Evolutionary conservation across 345 rosid genomes (phyloP), one percentile per base, ranked within the genome.

Genomic region (Salix koriyanagi): DNA sequence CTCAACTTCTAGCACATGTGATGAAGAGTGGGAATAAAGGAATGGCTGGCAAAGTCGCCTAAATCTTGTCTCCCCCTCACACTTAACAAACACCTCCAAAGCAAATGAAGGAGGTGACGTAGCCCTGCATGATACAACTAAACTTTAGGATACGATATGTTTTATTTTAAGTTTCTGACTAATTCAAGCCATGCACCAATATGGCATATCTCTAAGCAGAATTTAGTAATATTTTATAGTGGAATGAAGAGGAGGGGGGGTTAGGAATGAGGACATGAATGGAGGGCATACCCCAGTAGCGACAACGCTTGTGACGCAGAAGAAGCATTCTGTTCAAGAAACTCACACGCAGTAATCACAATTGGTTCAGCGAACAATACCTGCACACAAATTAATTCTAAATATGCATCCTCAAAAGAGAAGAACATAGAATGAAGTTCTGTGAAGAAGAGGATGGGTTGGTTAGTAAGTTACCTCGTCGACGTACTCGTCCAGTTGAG

Each of bases 101-200:
- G 99, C 99, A 90, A 96, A 96, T 39, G 99, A 96, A 74, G 97
- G 98, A 69, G 99, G 99, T 65, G 91, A 92, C 71, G 99, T 96
- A 10, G 97, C 99, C 89, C 99, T 96, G 85, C 64, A 72, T 13
- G 73, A 85, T n/a, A 71, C 54, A 15, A 4, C 54, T 48, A 48
- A 19, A 16, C 54, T 48, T 48, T 5, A 48, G 19, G 54, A 48
- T 48, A 48, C 18, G 54, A 48, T 48, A 4, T 48, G 54, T 48
- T 48, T 19, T 5, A 15, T 48, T 48, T 48, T 48, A 48, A 48
- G 21, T 19, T 48, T 48, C 54, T 48, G 21, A 48, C 13, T 41
- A 41, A 41, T 41, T 41, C 44, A 10, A 41, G 13, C 13, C 13
- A 41, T 41, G 44, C 13, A 41, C 44, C 44, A 41, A 41, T 41